A percentile compares a stretch with the other conserved stretches of the same genome.
These are phyloP conservation scores for Blastobotrys robertii DNA, from an alignment of 805 yeast species.

Conservation along the genomic window DNA sequence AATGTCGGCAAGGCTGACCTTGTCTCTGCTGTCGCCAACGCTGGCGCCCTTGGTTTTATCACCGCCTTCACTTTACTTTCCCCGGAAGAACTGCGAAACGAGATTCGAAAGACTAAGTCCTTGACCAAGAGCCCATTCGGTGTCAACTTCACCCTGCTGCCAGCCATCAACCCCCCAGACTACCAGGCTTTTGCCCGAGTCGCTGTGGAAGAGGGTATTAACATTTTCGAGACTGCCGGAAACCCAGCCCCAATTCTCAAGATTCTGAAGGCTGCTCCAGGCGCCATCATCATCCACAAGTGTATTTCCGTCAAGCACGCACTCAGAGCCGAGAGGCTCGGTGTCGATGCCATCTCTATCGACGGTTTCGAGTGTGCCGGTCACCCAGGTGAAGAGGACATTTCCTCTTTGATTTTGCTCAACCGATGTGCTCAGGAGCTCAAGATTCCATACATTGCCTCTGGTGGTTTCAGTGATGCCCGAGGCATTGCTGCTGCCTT, in stretches of 20 bases:
- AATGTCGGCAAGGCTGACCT: slow-evolving; percentile 23
- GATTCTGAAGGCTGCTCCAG: slow-evolving; percentile 15
- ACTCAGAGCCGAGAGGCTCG: slow-evolving; percentile 22
- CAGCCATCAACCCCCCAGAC: slow-evolving; percentile 26
- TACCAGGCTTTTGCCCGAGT: slow-evolving; percentile 23
- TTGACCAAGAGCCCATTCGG: slow-evolving; percentile 24
- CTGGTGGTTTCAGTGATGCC: slow-evolving; percentile 28
- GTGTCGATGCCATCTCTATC: slow-evolving; percentile 26
- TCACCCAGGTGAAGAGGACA: slow-evolving; percentile 29
- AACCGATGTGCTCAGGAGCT: slow-evolving; percentile 21
- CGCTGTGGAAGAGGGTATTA: slow-evolving; percentile 26
- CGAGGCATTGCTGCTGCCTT: slow-evolving; percentile 27
- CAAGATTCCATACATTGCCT: slow-evolving; percentile 24
- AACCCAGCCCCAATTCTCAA: slow-evolving; percentile 23
- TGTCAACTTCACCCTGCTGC: slow-evolving; percentile 27
- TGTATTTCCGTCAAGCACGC: slow-evolving; percentile 25
- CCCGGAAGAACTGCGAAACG: slow-evolving; percentile 24
- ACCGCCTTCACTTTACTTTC: slow-evolving; percentile 24
- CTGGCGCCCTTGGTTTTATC: slow-evolving; percentile 25
- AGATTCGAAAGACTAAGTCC: slow-evolving; percentile 18
- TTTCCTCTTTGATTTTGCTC: slow-evolving; percentile 21
- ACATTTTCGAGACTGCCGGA: slow-evolving; percentile 28
- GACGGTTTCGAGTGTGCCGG: slow-evolving; percentile 30
- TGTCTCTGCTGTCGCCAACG: slow-evolving; percentile 27
- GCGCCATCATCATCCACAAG: slow-evolving; percentile 23